phyloP scores from a whole-genome alignment of 768 basidiomycete species.

The Leucocoprinus birnbaumii region DNA sequence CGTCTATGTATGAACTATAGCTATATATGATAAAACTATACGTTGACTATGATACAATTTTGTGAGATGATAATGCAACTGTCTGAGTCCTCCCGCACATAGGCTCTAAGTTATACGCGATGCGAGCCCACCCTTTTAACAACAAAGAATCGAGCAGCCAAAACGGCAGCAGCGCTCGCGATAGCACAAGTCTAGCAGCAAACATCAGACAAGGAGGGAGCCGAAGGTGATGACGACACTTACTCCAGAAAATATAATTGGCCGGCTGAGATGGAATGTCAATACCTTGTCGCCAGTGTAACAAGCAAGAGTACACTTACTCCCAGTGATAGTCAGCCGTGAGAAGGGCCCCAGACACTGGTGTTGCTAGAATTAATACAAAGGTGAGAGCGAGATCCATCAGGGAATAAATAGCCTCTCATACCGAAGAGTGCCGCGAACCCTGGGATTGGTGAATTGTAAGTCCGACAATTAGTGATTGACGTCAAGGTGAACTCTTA shows the following conservation, averaged over 20 bases:
- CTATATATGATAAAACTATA: too few species aligned
- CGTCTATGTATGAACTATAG: background rate
- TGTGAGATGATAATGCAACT: background rate
- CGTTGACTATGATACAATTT: background rate
- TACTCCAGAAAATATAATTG: constrained; percentile 37
- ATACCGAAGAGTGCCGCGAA: constrained; percentile 34
- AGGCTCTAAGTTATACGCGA: background rate
- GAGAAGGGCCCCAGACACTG: constrained; percentile 50
- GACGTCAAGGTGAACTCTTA: constrained; percentile 18
- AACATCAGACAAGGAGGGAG: background rate
- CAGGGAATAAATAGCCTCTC: background rate
- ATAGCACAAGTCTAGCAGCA: background rate
- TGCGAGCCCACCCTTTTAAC: constrained; percentile 3
- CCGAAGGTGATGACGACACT: constrained; percentile 6
- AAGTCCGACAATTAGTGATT: background rate
- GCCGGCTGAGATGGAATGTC: constrained; percentile 18
- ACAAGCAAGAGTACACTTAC: background rate
- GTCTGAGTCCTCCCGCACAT: background rate
- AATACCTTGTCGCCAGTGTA: background rate
- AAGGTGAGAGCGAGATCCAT: background rate
- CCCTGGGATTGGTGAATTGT: constrained; percentile 18
- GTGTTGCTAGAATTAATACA: constrained; percentile 30
- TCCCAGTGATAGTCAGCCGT: constrained; percentile 41
- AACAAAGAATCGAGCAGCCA: constrained; percentile 2
- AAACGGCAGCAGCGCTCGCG: background rate